These are phyloP conservation scores for Zygnema circumcarinatum DNA, from an alignment of 139 green algal genomes.

Conservation along the genomic window DNA sequence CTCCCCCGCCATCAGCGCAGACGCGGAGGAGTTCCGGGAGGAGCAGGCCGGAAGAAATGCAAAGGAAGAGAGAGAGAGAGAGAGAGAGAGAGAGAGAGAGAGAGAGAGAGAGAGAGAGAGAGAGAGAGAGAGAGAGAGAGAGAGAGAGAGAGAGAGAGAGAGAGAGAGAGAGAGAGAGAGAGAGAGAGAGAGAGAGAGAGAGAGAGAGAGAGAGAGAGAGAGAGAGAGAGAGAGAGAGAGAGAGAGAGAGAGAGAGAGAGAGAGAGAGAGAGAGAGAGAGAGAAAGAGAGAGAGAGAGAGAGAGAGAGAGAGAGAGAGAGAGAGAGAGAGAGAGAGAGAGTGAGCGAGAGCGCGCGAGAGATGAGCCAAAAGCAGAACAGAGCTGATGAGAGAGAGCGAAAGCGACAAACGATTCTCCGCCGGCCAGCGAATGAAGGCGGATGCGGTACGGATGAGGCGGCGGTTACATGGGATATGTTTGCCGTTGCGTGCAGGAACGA, in stretches of 20 bases:
- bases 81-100: neutral
- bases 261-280: too few species aligned
- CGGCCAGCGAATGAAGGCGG: neutral
- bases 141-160: neutral
- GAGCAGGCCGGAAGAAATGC: neutral
- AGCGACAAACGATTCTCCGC: neutral
- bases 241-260: too few species aligned
- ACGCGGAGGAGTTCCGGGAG: neutral
- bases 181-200: too few species aligned
- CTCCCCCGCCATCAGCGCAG: conserved; percentile 16
- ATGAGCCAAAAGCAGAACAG: neutral
- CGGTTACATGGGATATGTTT: too few species aligned
- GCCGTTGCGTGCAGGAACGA: too few species aligned
- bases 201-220: too few species aligned
- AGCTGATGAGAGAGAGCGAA: neutral
- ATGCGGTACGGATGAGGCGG: neutral
- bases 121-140: neutral
- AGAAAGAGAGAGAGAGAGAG: too few species aligned
- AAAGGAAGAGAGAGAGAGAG: neutral
- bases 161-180: conserved; percentile 2
- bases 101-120: neutral
- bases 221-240: too few species aligned
- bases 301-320: too few species aligned
- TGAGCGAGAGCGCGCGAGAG: too few species aligned
- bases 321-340: too few species aligned